Conservation (phyloP, 768 basidiomycete genomes). For the Auricularia sp. region DNA sequence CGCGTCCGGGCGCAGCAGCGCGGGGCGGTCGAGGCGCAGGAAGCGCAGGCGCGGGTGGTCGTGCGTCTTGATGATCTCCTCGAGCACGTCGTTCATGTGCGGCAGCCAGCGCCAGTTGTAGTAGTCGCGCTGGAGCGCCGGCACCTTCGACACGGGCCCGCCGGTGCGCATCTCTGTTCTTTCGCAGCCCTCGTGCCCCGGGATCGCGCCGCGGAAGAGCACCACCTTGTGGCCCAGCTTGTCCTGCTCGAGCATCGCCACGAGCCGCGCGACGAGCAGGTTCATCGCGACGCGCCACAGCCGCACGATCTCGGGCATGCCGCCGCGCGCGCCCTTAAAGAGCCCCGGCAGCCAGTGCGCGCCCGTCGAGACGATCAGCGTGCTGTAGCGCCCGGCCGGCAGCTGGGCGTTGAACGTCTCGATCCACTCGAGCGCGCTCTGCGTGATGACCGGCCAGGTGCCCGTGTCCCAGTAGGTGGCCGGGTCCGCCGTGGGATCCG, state of each 20-base stretch:
- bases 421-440: constrained; percentile 46
- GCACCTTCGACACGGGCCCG: constrained; percentile 21
- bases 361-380: constrained; percentile 52
- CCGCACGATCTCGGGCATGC: constrained; percentile 42
- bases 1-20: constrained; percentile 52
- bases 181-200: constrained; percentile 60
- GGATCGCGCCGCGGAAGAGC: constrained; percentile 45
- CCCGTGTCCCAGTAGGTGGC: constrained; percentile 21
- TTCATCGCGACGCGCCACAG: constrained; percentile 52
- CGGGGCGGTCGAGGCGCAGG: constrained; percentile 52
- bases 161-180: constrained; percentile 30
- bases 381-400: constrained; percentile 46
- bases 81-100: constrained; percentile 46
- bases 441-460: constrained; percentile 32
- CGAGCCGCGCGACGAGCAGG: constrained; percentile 33
- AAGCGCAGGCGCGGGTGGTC: constrained; percentile 49
- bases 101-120: constrained; percentile 60
- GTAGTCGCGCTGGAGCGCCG: constrained; percentile 37
- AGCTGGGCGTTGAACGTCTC: constrained; percentile 36
- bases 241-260: constrained; percentile 12
- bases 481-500: constrained; percentile 11
- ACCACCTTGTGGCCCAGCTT: constrained; percentile 32
- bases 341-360: constrained; percentile 61
- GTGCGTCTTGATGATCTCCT: constrained; percentile 31
- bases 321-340: constrained; percentile 32